Base-by-base conservation (phyloP, 2,329 filamentous ascomycete species). In the Capronia americana region DNA sequence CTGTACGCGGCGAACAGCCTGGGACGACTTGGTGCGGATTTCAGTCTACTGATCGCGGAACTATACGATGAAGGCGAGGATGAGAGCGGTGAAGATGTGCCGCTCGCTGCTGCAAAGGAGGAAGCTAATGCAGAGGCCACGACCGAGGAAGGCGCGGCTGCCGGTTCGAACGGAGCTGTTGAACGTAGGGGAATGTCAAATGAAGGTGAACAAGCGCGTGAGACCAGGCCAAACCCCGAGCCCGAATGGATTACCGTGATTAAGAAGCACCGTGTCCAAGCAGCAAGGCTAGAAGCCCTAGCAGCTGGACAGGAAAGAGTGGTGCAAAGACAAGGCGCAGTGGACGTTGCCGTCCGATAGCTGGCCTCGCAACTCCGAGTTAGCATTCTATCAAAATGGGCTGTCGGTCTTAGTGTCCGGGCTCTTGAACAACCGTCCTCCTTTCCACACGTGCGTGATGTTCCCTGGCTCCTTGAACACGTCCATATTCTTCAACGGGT, bases 1-100 rank as follows among this genome's bases (percentile, higher is more conserved):
- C 66, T 73, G 7, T 73, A 73, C 44, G 70, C 71, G 73, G 93
- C 94, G 0, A 92, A 92, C 54, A 97, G 93, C 79, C 81, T 99
- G 57, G 94, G 94, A 0, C 86, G 95, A 55, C 81, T 98, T 0
- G 95, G 95, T 1, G 93, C 92, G 1, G 95, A 99, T 77, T 99
- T 99, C 78, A 90, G 93, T 63, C 86, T 97, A 81, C 87, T 97
- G 70, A 84, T 98, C 65, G 92, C 93, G 0, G 74, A 87, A 44
- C 57, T 73, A 23, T 58, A 66, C 41, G 67, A 62, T n/a, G 73
- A 89, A 10, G 82, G 82, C 38, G 74, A 72, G 24, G 65, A 69
- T 1, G 73, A 68, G 82, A 74, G 38, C 38, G 75, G 75, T n/a
- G 75, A 76, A 17, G 65, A 30, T 4, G 34, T 20, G 14, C 76